Percentiles rank a stretch among this genome's conserved stretches.
These are phyloP conservation scores for Mycosphaerella arachidis DNA, from an alignment of 2,329 filamentous ascomycete genomes.

Conservation along the genomic window DNA sequence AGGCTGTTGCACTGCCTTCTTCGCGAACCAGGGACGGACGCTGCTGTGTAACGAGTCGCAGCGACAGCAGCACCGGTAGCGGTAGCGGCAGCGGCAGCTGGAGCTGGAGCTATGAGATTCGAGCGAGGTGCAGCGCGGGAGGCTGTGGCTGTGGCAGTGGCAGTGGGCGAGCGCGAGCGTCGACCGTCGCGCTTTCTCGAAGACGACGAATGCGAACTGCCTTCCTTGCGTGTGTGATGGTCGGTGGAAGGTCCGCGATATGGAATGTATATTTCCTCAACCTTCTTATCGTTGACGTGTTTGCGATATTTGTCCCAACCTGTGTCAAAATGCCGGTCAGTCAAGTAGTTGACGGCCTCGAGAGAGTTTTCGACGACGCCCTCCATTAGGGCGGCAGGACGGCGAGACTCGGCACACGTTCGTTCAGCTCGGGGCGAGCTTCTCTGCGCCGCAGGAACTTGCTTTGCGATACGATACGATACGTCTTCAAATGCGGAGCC, in stretches of 20 bases:
- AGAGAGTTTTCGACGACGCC: conserved; percentile 26
- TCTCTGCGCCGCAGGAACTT: too few relatives aligned
- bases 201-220: conserved; percentile 4
- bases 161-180: neutral
- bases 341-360: conserved; percentile 22
- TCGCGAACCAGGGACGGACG: conserved; percentile 8
- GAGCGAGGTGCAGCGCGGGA: conserved; percentile 4
- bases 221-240: neutral
- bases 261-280: conserved; percentile 12
- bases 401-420: neutral
- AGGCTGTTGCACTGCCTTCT: conserved; percentile 18
- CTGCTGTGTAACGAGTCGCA: conserved; percentile 2
- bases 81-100: neutral
- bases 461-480: too few relatives aligned
- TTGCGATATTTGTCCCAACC: conserved; percentile 23
- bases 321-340: conserved; percentile 27
- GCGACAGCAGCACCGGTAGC: conserved; percentile 4
- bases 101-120: neutral
- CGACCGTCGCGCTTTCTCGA: conserved; percentile 7
- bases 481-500: neutral
- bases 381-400: conserved; percentile 11
- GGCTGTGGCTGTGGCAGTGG: conserved; percentile 3
- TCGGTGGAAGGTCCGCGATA: conserved; percentile 2
- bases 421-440: neutral
- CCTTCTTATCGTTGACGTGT: conserved; percentile 19